Evolutionary conservation across 805 yeast genomes (phyloP), one percentile per base, ranked within the genome.

Genomic region (Spathaspora gorwiae): DNA sequence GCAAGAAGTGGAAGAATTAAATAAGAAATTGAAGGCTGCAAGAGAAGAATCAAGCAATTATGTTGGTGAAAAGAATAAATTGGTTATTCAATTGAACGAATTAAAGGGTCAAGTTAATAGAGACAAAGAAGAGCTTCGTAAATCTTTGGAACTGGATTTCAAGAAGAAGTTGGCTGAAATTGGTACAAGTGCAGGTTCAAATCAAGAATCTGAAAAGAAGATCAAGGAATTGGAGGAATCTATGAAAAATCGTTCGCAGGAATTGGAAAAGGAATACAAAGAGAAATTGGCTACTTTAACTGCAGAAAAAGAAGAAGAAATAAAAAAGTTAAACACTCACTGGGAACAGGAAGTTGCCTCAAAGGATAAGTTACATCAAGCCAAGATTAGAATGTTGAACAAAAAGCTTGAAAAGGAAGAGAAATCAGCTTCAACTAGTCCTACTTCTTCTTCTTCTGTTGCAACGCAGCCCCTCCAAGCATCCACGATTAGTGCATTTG

Each of bases 311-410:
- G 62, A 61, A 39, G 48, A 45, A 5, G 50, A 57, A 41, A 54
- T 61, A 31, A 46, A 31, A n/a, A 43, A 46, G n/a, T 52, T 61
- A 40, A 57, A 59, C 35, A 11, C 14, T 34, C 42, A 37, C 14
- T 37, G 44, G 50, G 52, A 52, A 15, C 49, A 50, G 19, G 66
- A 59, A 37, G 63, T 61, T 43, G 72, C 68, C 30, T 75, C 70
- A 39, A 72, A 76, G 2, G 76, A 78, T 41, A 78, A 80, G 56
- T 81, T 81, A 54, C 75, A 73, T 40, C 84, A 78, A 47, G 75
- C 84, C 60, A 76, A 81, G 52, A 72, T 75, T 46, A 76, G 73
- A 47, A 74, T 84, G 60, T 66, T 80, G 53, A 75, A 73, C 52
- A 70, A 71, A 50, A 81, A 76, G 58, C 64, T 78, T n/a, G 80